Percentiles rank a stretch among this genome's conserved stretches.
phyloP scores from a whole-genome alignment of 768 basidiomycete species.

The Crucibulum laeve region DNA sequence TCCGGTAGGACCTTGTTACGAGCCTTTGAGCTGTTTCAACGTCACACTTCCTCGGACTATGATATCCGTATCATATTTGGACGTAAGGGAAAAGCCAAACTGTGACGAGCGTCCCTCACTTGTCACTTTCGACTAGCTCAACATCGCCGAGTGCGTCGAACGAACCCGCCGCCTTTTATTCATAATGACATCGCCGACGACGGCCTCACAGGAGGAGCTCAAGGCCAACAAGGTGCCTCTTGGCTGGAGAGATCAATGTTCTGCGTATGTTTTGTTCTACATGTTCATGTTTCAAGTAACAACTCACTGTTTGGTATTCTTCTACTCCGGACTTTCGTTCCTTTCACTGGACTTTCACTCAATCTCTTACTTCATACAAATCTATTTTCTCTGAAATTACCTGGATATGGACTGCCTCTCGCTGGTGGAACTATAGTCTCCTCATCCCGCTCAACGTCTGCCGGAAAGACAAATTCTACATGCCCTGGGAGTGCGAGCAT shows the following conservation, averaged over 20 bases:
- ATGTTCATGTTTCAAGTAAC: not conserved
- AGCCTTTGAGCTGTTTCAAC: no score
- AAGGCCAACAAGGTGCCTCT: constrained; percentile 72
- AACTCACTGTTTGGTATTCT: constrained; percentile 2
- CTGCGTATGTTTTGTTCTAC: constrained; percentile 58
- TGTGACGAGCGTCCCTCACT: no score
- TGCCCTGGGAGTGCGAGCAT: constrained; percentile 93
- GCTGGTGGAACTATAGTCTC: constrained; percentile 43
- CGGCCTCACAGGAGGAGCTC: constrained; percentile 81
- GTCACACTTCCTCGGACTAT: no score
- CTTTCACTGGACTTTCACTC: not conserved
- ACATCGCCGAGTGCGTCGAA: no score
- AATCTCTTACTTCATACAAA: not conserved
- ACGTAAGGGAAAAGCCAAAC: no score
- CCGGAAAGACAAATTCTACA: constrained; percentile 69
- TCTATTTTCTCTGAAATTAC: constrained; percentile 1
- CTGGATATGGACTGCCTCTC: not conserved
- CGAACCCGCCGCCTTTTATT: no score
- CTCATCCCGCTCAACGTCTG: constrained; percentile 87
- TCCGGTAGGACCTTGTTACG: no score
- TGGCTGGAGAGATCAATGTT: constrained; percentile 87
- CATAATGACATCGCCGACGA: constrained; percentile 65
- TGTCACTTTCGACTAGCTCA: no score
- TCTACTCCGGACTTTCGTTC: constrained; percentile 1
- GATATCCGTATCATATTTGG: no score